These are phyloP conservation scores for Collybia sp. DNA, from an alignment of 768 basidiomycete species.

Conservation along the genomic window DNA sequence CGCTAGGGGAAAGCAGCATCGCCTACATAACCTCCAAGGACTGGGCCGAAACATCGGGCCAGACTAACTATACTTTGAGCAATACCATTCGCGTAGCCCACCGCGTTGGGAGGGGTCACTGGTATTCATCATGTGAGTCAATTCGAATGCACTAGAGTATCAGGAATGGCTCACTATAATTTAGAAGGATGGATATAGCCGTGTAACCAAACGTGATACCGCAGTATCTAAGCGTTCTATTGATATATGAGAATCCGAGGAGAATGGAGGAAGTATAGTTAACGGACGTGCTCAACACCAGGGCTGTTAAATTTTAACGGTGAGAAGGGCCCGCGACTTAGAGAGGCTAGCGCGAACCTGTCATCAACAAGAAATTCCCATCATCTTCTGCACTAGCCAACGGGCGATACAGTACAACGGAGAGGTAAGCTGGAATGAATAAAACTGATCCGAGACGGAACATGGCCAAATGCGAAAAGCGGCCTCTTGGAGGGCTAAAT, in stretches of 20 bases:
- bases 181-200: slow-evolving; percentile 80
- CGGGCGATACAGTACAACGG: slow-evolving; percentile 67
- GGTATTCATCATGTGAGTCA: slow-evolving; percentile 6
- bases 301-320: slow-evolving; percentile 34
- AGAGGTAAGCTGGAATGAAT: slow-evolving; percentile 88
- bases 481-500: slow-evolving; percentile 69
- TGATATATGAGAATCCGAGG: slow-evolving; percentile 1
- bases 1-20: slow-evolving; percentile 19
- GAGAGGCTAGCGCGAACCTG: slow-evolving; percentile 29
- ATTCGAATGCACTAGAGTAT: slow-evolving; percentile 1
- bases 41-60: slow-evolving; percentile 86
- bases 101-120: slow-evolving; percentile 89
- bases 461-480: slow-evolving; percentile 84
- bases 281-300: slow-evolving; percentile 79
- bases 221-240: slow-evolving; percentile 82
- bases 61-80: slow-evolving; percentile 95
- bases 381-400: slow-evolving; percentile 68
- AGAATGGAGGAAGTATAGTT: not conserved
- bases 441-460: slow-evolving; percentile 83
- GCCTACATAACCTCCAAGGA: slow-evolving; percentile 79
- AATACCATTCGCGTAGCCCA: slow-evolving; percentile 92
- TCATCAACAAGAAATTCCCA: slow-evolving; percentile 79
- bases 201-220: slow-evolving; percentile 90
- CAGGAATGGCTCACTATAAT: slow-evolving; percentile 55
- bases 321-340: slow-evolving; percentile 7